These are phyloP conservation scores for Exserohilum rostratum DNA, from an alignment of 2,329 filamentous ascomycete species.

Conservation along the genomic window DNA sequence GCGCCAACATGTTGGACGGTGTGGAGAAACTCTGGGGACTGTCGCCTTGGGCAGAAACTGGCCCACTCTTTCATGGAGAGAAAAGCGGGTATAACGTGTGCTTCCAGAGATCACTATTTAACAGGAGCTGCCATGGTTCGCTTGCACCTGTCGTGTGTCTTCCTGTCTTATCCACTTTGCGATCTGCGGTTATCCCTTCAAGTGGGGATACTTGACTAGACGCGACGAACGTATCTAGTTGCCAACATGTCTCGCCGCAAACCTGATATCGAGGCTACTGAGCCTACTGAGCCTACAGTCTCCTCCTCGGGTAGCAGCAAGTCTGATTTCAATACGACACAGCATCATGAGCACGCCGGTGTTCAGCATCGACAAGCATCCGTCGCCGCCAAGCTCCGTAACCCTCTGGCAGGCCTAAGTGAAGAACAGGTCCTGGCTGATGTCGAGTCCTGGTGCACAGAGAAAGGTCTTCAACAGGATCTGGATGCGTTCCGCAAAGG, in stretches of 20 bases:
- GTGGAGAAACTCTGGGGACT: conserved; percentile 24
- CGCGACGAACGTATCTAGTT: background rate
- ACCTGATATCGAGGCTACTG: conserved; percentile 37
- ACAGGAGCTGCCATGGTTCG: conserved; percentile 8
- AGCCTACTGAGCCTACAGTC: conserved; percentile 31
- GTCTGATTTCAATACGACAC: conserved; percentile 22
- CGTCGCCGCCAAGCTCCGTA: conserved; percentile 52
- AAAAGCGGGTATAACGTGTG: conserved; percentile 12
- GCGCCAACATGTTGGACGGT: conserved; percentile 27
- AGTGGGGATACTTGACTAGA: background rate
- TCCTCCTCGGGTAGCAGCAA: conserved; percentile 35
- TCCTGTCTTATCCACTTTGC: conserved; percentile 11
- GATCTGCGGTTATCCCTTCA: background rate
- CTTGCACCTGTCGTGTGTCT: conserved; percentile 1
- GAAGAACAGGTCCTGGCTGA: conserved; percentile 59
- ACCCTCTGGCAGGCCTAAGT: conserved; percentile 61
- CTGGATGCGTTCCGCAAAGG: conserved; percentile 59
- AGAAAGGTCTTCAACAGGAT: conserved; percentile 57
- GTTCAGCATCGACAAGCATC: conserved; percentile 25
- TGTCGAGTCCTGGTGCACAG: conserved; percentile 60
- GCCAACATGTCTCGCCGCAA: conserved; percentile 29
- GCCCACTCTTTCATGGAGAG: conserved; percentile 15
- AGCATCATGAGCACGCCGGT: conserved; percentile 30
- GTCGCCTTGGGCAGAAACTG: conserved; percentile 5
- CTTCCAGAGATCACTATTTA: conserved; percentile 17